Evolutionary conservation across 139 green algal genomes (phyloP).

Genomic region (Deuterostichococcus epilithicus): DNA sequence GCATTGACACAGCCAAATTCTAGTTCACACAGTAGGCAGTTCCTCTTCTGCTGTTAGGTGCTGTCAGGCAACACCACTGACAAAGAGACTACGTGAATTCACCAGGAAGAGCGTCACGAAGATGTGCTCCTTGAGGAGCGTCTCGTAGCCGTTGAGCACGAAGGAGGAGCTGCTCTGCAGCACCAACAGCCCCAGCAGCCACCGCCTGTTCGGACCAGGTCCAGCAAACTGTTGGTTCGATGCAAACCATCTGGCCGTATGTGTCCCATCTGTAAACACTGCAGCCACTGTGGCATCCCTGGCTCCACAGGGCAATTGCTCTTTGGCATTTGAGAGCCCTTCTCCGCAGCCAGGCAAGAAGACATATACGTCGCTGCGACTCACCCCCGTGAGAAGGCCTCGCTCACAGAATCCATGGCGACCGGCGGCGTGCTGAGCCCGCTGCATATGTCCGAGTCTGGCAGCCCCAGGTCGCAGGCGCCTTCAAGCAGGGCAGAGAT

Average conservation of each 20-base stretch:
- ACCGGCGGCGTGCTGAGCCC: neutral
- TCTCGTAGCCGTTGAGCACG: constrained; percentile 74
- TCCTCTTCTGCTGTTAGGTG: no score
- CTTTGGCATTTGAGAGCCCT: no score
- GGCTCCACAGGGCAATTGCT: no score
- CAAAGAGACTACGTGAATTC: no score
- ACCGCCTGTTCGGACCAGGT: constrained; percentile 29
- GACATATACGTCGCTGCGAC: neutral
- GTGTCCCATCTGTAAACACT: no score
- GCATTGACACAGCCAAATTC: no score
- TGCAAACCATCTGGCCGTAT: no score
- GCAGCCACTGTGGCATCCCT: neutral
- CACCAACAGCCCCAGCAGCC: constrained; percentile 78
- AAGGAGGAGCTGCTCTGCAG: constrained; percentile 75
- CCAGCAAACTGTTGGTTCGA: no score
- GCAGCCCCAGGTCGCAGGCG: neutral
- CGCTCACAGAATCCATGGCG: neutral
- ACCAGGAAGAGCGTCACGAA: constrained; percentile 87
- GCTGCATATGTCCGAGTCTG: neutral
- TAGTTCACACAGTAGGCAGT: no score
- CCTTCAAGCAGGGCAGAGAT: neutral
- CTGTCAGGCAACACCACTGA: no score
- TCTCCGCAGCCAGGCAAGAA: no score
- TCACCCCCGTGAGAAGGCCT: neutral
- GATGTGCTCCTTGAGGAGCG: constrained; percentile 70